These are phyloP conservation scores for Colletotrichum destructivum DNA, from an alignment of 2,329 filamentous ascomycete genomes.

Conservation along the genomic window DNA sequence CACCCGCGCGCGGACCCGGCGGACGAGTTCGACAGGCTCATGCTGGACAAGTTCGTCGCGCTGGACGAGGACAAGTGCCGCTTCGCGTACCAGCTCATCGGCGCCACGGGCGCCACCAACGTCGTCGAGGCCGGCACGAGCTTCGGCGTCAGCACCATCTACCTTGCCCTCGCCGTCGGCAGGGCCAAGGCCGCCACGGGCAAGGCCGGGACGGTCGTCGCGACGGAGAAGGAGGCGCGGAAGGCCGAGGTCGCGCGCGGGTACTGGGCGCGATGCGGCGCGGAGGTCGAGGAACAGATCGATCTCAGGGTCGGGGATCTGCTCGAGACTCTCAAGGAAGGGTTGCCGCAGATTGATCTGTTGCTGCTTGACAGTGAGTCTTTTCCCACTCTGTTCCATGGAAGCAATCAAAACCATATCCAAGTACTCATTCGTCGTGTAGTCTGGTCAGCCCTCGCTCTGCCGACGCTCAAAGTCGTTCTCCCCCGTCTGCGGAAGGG, in stretches of 20 bases:
- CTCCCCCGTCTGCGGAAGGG: constrained; percentile 61
- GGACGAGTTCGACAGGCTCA: no score
- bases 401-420: no score
- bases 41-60: constrained; percentile 69
- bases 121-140: constrained; percentile 74
- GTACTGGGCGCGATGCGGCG: constrained; percentile 68
- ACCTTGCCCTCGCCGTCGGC: constrained; percentile 70
- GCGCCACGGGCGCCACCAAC: constrained; percentile 62
- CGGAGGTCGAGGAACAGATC: constrained; percentile 64
- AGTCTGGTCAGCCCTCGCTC: constrained; percentile 71
- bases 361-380: constrained; percentile 73
- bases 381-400: no score
- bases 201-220: constrained; percentile 64
- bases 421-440: no score
- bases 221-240: constrained; percentile 70
- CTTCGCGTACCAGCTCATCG: constrained; percentile 68
- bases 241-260: constrained; percentile 68
- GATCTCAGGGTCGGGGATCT: constrained; percentile 72
- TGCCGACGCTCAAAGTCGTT: constrained; percentile 66
- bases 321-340: constrained; percentile 64
- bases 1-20: no score
- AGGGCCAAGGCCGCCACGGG: constrained; percentile 56
- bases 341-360: constrained; percentile 68
- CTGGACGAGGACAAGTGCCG: constrained; percentile 72
- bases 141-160: constrained; percentile 75